These are phyloP conservation scores for Scortechinia acanthostroma DNA, from an alignment of 2,329 filamentous ascomycete genomes.

Conservation along the genomic window DNA sequence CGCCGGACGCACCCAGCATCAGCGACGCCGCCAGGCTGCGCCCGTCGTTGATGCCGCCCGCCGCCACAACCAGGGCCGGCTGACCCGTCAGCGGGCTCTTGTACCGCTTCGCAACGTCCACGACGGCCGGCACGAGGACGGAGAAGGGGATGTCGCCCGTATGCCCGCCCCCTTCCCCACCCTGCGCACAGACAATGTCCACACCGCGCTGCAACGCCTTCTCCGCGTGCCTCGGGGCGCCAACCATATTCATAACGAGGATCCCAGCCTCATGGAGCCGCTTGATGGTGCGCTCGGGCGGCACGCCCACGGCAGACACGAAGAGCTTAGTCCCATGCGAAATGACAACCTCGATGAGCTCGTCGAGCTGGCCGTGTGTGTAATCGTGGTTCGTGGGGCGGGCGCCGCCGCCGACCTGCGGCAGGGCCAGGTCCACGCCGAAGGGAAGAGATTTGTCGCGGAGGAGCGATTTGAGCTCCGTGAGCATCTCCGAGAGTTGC, in stretches of 20 bases:
- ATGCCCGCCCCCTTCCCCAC: slow-evolving; percentile 87
- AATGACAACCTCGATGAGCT: slow-evolving; percentile 81
- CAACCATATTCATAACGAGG: slow-evolving; percentile 95
- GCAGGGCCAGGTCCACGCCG: slow-evolving; percentile 83
- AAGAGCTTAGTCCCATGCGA: slow-evolving; percentile 79
- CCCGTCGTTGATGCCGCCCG: slow-evolving; percentile 80
- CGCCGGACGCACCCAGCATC: slow-evolving; percentile 81
- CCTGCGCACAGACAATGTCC: slow-evolving; percentile 86
- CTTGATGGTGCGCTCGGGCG: slow-evolving; percentile 67
- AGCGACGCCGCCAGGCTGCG: slow-evolving; percentile 72
- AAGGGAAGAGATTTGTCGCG: slow-evolving; percentile 66
- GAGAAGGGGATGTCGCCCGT: slow-evolving; percentile 80
- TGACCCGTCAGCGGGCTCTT: slow-evolving; percentile 63
- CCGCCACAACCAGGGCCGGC: slow-evolving; percentile 75
- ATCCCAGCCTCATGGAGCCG: slow-evolving; percentile 74
- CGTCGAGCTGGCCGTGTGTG: slow-evolving; percentile 79
- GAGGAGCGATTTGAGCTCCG: slow-evolving; percentile 76
- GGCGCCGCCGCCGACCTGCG: slow-evolving; percentile 77
- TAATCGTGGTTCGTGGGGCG: slow-evolving; percentile 94
- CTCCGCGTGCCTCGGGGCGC: slow-evolving; percentile 80
- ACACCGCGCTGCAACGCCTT: slow-evolving; percentile 83
- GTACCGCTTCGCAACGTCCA: slow-evolving; percentile 73
- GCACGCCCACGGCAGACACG: slow-evolving; percentile 81
- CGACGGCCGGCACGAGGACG: slow-evolving; percentile 81
- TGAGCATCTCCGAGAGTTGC: slow-evolving; percentile 74